Conservation (phyloP, 495 filamentous ascomycete genomes). For the Halenospora varia region DNA sequence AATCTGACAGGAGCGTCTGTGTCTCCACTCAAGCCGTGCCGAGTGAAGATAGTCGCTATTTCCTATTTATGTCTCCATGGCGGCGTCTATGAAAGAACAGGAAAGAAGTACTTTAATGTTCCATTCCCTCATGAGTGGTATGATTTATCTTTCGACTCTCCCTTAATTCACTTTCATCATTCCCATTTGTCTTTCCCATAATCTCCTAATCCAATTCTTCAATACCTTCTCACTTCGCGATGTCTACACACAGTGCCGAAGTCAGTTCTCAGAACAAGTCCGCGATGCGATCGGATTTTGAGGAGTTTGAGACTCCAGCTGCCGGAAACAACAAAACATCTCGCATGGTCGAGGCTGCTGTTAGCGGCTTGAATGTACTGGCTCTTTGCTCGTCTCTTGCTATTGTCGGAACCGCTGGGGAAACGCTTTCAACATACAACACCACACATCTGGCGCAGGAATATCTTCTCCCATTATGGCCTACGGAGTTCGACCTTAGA, state of each 20-base stretch:
- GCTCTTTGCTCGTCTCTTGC: conserved; percentile 43
- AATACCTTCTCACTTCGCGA: not conserved
- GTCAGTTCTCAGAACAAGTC: conserved; percentile 14
- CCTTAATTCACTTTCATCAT: conserved; percentile 1
- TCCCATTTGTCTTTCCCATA: not conserved
- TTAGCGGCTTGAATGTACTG: conserved; percentile 41
- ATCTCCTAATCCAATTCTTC: not conserved
- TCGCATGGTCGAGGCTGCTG: conserved; percentile 35
- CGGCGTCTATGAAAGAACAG: conserved; percentile 13
- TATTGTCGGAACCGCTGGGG: conserved; percentile 43
- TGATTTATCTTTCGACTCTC: conserved; percentile 18
- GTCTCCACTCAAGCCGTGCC: not conserved
- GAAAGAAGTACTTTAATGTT: conserved; percentile 22
- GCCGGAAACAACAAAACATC: conserved; percentile 3
- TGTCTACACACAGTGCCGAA: not conserved
- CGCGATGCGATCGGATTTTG: conserved; percentile 2
- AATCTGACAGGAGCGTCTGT: conserved; percentile 14
- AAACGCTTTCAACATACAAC: conserved; percentile 45
- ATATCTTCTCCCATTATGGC: conserved; percentile 46
- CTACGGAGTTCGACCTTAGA: conserved; percentile 43
- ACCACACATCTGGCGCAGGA: conserved; percentile 37
- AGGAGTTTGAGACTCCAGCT: conserved; percentile 17
- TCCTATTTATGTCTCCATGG: conserved; percentile 22
- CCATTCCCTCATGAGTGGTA: conserved; percentile 15
- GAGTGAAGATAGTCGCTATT: not conserved